Evolutionary conservation across 163 green algal genomes (phyloP), one percentile per base, ranked within the genome.

Genomic region (Trebouxiophyceae sp.): DNA sequence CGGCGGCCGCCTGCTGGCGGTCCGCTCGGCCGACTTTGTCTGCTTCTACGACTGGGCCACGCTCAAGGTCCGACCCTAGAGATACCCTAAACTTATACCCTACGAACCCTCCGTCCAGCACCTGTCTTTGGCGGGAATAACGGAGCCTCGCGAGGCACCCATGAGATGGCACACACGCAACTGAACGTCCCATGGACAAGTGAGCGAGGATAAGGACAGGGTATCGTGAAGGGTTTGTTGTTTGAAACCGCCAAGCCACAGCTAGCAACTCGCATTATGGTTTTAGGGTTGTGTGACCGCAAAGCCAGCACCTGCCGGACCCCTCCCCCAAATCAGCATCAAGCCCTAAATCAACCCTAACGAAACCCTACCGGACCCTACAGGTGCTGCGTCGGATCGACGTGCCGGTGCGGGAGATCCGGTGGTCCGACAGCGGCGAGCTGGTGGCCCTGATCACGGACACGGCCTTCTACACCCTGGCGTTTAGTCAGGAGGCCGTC

Each of bases 11-110:
- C 76, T 99, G 55, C 76, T 97, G 16, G 86, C 68, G 32, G 79
- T 97, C 26, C 80, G 85, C 23, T 81, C 73, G 19, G 60, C 63
- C 1, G 94, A 98, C 75, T 97, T 95, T 71, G 80, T 99, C 34
- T 87, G 81, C 65, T 98, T 99, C 71, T 97, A 98, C 72, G 90
- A 97, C 76, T 99, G 94, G 94, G 76, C 77, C 32, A 83, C 84
- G 57, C 86, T 81, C 56, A 73, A 81, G 69, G 76, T 58, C n/a
- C n/a, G n/a, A n/a, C n/a, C n/a, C n/a, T n/a, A n/a, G n/a, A n/a
- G n/a, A n/a, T n/a, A n/a, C n/a, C n/a, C n/a, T n/a, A n/a, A n/a
- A n/a, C n/a, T n/a, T n/a, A n/a, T n/a, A n/a, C n/a, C n/a, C n/a
- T n/a, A n/a, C n/a, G n/a, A n/a, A n/a, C n/a, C n/a, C n/a, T n/a